Percentiles rank a stretch among this genome's conserved stretches.
Conservation (phyloP, 2,329 filamentous ascomycete genomes). For the Penicillium brasilianum region DNA sequence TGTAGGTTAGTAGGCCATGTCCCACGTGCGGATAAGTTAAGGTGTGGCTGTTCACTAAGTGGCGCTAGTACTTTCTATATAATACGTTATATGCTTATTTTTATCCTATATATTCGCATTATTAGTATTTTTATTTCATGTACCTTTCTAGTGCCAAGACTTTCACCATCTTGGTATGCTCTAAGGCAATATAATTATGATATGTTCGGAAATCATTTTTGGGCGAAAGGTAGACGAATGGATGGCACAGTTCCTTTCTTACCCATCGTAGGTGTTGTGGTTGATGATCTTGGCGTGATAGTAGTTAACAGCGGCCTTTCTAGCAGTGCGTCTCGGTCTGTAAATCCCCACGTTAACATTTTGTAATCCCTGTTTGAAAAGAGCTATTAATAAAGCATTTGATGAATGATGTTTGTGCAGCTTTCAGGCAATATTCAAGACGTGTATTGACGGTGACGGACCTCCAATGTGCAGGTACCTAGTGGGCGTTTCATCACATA, state of each 20-base stretch:
- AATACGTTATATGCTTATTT: neutral
- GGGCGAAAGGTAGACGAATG: neutral
- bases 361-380: too few species aligned
- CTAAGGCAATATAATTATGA: neutral
- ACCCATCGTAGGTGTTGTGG: neutral
- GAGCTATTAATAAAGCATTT: too few species aligned
- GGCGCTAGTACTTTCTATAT: neutral
- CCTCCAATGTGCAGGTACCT: too few species aligned
- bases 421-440: too few species aligned
- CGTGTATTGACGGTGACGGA: too few species aligned
- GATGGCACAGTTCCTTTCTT: neutral
- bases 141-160: neutral
- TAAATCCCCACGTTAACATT: too few species aligned
- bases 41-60: neutral
- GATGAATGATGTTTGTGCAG: too few species aligned
- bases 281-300: neutral
- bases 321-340: too few species aligned
- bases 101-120: neutral
- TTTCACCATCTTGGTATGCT: neutral
- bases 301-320: neutral
- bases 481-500: too few species aligned
- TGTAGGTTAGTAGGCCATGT: neutral
- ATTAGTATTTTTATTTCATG: neutral
- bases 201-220: neutral
- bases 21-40: neutral